Conservation (phyloP, 2,329 filamentous ascomycete species). For the Dactylellina cionopaga region DNA sequence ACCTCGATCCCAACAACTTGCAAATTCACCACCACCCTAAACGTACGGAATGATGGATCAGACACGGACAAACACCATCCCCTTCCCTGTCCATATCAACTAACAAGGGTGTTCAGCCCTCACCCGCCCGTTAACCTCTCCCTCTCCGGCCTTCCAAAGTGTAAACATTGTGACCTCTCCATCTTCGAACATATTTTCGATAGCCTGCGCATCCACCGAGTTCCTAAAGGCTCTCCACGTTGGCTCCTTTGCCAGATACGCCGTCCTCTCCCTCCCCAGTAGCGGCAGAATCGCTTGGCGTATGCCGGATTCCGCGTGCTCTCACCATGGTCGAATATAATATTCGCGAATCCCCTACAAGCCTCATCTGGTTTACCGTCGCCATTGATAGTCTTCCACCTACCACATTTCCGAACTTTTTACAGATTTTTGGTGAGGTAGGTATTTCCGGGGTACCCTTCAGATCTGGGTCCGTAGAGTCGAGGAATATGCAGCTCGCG, state of each 20-base stretch:
- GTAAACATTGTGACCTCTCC: slow-evolving; percentile 21
- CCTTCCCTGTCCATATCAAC: slow-evolving; percentile 7
- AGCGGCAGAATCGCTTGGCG: slow-evolving; percentile 28
- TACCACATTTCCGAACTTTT: slow-evolving; percentile 7
- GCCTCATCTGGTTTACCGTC: neutral
- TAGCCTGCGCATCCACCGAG: slow-evolving; percentile 8
- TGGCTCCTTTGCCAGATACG: neutral
- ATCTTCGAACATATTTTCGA: slow-evolving; percentile 2
- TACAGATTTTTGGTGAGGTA: too few relatives aligned
- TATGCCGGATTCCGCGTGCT: slow-evolving; percentile 44
- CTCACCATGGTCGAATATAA: slow-evolving; percentile 11
- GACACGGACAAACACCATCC: slow-evolving; percentile 16
- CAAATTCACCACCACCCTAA: neutral
- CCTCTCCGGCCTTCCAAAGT: slow-evolving; percentile 18
- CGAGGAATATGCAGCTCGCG: slow-evolving; percentile 38
- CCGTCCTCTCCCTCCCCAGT: slow-evolving; percentile 5
- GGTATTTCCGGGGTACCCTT: too few relatives aligned
- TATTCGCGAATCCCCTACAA: slow-evolving; percentile 11
- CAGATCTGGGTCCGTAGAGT: neutral
- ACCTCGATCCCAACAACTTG: neutral
- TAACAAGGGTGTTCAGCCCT: slow-evolving; percentile 11
- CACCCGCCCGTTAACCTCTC: slow-evolving; percentile 7
- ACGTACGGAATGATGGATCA: neutral
- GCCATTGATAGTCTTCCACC: slow-evolving; percentile 5
- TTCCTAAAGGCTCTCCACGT: neutral